Evolutionary conservation across 2,329 filamentous ascomycete genomes (phyloP).

Genomic region (Ceratocystis ficicola): DNA sequence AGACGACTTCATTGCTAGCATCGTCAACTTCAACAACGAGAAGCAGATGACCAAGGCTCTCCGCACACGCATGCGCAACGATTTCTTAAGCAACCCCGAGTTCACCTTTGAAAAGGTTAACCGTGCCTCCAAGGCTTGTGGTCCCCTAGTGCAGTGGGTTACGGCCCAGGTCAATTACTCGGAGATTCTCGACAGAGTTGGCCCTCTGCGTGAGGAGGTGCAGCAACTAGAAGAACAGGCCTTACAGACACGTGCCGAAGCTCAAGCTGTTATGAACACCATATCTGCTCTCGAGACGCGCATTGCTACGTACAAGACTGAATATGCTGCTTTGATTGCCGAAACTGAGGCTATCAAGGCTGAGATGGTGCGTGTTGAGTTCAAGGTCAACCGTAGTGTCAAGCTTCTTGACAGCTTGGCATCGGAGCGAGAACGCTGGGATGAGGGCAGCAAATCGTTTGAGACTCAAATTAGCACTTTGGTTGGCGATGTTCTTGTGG

Average conservation of each 20-base stretch:
- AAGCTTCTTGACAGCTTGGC: slow-evolving; percentile 87
- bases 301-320: slow-evolving; percentile 88
- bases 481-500: slow-evolving; percentile 87
- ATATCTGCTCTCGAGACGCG: slow-evolving; percentile 75
- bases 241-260: slow-evolving; percentile 83
- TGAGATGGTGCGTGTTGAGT: slow-evolving; percentile 92
- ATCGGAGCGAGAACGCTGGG: slow-evolving; percentile 86
- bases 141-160: slow-evolving; percentile 93
- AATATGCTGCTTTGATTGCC: slow-evolving; percentile 91
- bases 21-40: slow-evolving; percentile 94
- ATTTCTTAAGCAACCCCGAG: slow-evolving; percentile 83
- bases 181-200: slow-evolving; percentile 90
- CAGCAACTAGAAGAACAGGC: slow-evolving; percentile 75
- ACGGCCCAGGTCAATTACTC: slow-evolving; percentile 94
- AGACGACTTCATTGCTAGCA: slow-evolving; percentile 96
- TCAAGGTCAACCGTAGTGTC: slow-evolving; percentile 95
- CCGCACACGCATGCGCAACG: slow-evolving; percentile 78
- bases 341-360: slow-evolving; percentile 95
- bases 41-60: slow-evolving; percentile 78
- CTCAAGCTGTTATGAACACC: slow-evolving; percentile 78
- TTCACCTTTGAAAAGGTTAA: slow-evolving; percentile 96
- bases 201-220: slow-evolving; percentile 83
- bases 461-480: slow-evolving; percentile 95
- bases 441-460: slow-evolving; percentile 94
- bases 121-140: slow-evolving; percentile 90